Conservation (phyloP, 352 stramenopile genomes). For the Phytophthora idaei region DNA sequence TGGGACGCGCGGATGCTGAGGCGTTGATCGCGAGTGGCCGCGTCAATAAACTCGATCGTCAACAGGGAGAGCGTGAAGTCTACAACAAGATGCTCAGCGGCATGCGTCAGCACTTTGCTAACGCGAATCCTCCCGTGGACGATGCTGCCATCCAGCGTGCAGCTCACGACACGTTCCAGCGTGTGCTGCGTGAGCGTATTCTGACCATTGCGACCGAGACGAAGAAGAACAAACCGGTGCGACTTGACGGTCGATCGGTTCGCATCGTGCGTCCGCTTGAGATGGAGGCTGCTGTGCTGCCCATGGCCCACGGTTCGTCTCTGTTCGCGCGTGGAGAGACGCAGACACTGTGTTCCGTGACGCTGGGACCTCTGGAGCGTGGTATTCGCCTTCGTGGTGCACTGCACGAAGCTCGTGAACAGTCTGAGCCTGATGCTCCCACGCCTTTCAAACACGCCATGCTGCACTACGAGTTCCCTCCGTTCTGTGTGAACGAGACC, state of each 20-base stretch:
- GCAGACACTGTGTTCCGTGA: slow-evolving; percentile 91
- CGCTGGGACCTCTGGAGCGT: slow-evolving; percentile 81
- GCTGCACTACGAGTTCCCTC: slow-evolving; percentile 99
- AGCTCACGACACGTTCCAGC: slow-evolving; percentile 82
- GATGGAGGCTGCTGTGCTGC: slow-evolving; percentile 87
- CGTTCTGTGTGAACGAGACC: slow-evolving; percentile 97
- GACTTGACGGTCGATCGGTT: slow-evolving; percentile 87
- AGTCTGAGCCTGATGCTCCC: slow-evolving; percentile 36
- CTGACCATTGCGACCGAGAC: slow-evolving; percentile 39
- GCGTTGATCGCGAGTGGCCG: slow-evolving; percentile 38
- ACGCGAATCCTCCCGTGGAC: slow-evolving; percentile 33
- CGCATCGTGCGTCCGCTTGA: slow-evolving; percentile 86
- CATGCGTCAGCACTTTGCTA: slow-evolving; percentile 59
- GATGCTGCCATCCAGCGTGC: slow-evolving; percentile 64
- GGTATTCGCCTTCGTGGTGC: slow-evolving; percentile 73
- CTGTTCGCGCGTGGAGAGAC: slow-evolving; percentile 91
- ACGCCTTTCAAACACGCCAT: slow-evolving; percentile 87
- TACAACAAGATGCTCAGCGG: slow-evolving; percentile 75
- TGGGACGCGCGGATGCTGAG: slow-evolving; percentile 56
- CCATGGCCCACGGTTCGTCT: slow-evolving; percentile 89
- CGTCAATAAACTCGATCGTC: slow-evolving; percentile 63
- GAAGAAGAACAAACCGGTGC: slow-evolving; percentile 50
- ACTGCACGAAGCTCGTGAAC: slow-evolving; percentile 48
- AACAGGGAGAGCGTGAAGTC: slow-evolving; percentile 67
- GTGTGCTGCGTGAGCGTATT: slow-evolving; percentile 70